Evolutionary conservation across 495 filamentous ascomycete species (phyloP).

Genomic region (Hyaloscypha hepaticicola): DNA sequence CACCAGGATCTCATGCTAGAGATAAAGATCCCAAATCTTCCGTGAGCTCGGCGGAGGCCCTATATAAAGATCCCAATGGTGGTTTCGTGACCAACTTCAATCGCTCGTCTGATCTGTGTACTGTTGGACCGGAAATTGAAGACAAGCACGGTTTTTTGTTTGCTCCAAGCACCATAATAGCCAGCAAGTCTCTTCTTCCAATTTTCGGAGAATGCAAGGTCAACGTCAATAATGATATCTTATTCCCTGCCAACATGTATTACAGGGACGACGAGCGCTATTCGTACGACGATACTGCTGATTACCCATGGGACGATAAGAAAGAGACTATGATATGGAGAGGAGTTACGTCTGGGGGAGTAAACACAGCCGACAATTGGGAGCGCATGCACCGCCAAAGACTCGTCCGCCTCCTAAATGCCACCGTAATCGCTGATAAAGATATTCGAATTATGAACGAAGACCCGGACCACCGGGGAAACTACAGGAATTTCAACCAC

Average conservation of each 20-base stretch:
- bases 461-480: conserved; percentile 25
- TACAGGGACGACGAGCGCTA: conserved; percentile 67
- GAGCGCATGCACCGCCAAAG: conserved; percentile 68
- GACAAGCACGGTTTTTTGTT: conserved; percentile 70
- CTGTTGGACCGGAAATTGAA: conserved; percentile 49
- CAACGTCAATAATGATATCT: conserved; percentile 74
- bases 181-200: conserved; percentile 59
- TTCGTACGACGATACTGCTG: conserved; percentile 46
- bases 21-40: conserved; percentile 37
- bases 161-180: conserved; percentile 57
- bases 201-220: conserved; percentile 77
- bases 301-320: conserved; percentile 59
- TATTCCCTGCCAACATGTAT: conserved; percentile 77
- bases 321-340: conserved; percentile 62
- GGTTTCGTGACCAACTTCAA: conserved; percentile 68
- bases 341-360: conserved; percentile 66
- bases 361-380: conserved; percentile 63
- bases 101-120: conserved; percentile 61
- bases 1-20: conserved; percentile 55
- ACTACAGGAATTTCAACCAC: conserved; percentile 39
- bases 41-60: conserved; percentile 27
- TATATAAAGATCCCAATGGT: conserved; percentile 41
- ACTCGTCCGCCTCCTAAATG: conserved; percentile 68
- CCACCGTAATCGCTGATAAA: conserved; percentile 51
- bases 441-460: conserved; percentile 42